Evolutionary conservation across 2,329 filamentous ascomycete species (phyloP).

Genomic region (Penicillium sp.): DNA sequence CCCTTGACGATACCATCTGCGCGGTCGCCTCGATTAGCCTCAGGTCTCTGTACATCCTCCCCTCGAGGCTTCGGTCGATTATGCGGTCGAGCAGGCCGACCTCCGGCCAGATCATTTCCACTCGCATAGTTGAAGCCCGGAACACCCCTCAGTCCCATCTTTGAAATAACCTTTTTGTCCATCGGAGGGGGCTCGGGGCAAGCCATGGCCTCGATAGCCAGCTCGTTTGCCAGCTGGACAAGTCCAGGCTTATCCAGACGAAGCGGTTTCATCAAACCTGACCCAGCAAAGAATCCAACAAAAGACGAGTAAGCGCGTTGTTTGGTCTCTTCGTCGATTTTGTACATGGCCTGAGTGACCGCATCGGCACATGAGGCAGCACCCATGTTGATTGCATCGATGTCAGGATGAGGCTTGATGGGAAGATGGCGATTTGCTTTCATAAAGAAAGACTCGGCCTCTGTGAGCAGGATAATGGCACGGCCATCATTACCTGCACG

Average conservation of each 20-base stretch:
- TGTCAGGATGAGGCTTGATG: slow-evolving; percentile 46
- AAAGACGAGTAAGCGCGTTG: slow-evolving; percentile 36
- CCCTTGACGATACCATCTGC: slow-evolving; percentile 12
- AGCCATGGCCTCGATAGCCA: slow-evolving; percentile 35
- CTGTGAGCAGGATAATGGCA: slow-evolving; percentile 50
- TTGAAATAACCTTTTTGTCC: slow-evolving; percentile 35
- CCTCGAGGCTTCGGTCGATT: slow-evolving; percentile 10
- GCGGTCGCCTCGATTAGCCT: slow-evolving; percentile 17
- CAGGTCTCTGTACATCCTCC: slow-evolving; percentile 24
- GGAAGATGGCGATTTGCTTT: slow-evolving; percentile 46
- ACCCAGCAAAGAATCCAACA: slow-evolving; percentile 34
- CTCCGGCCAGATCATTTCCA: slow-evolving; percentile 12
- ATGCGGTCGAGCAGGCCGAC: slow-evolving; percentile 8
- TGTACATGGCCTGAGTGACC: slow-evolving; percentile 27
- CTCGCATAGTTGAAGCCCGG: slow-evolving; percentile 31
- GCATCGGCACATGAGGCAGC: slow-evolving; percentile 29
- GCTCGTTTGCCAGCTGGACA: slow-evolving; percentile 34
- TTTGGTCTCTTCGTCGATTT: slow-evolving; percentile 30
- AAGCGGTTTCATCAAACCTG: slow-evolving; percentile 28
- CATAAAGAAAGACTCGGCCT: slow-evolving; percentile 50
- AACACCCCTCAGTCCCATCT: slow-evolving; percentile 39
- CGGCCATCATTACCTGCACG: slow-evolving; percentile 51
- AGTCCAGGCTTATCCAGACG: slow-evolving; percentile 31
- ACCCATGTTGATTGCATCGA: slow-evolving; percentile 35
- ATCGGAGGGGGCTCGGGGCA: slow-evolving; percentile 36